These are phyloP conservation scores for Gloeophyllum trabeum DNA, from an alignment of 768 basidiomycete species.

Conservation along the genomic window DNA sequence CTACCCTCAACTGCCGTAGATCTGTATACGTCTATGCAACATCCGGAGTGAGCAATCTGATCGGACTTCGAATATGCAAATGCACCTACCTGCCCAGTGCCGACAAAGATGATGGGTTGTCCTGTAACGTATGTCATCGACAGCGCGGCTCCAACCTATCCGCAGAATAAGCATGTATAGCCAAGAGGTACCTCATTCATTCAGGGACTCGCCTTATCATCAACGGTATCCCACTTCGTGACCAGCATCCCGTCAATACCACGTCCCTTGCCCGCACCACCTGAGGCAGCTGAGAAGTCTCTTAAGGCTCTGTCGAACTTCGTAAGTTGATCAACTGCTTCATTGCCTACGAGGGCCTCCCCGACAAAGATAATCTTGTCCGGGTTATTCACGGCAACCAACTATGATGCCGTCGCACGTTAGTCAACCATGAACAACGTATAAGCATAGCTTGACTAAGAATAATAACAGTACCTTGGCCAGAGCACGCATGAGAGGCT, in stretches of 20 bases:
- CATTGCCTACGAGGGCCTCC: slow-evolving; percentile 96
- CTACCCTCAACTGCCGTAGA: slow-evolving; percentile 79
- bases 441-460: not conserved
- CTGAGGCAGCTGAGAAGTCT: slow-evolving; percentile 75
- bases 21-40: slow-evolving; percentile 84
- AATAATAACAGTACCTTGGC: slow-evolving; percentile 54
- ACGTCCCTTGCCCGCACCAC: slow-evolving; percentile 55
- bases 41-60: slow-evolving; percentile 2
- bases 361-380: slow-evolving; percentile 99
- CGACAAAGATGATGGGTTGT: slow-evolving; percentile 96
- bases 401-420: slow-evolving; percentile 26
- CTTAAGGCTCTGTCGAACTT: slow-evolving; percentile 93
- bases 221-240: slow-evolving; percentile 99
- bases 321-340: slow-evolving; percentile 94
- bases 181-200: slow-evolving; percentile 1
- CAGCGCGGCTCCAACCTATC: slow-evolving; percentile 90
- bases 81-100: slow-evolving; percentile 83
- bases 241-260: slow-evolving; percentile 98
- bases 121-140: slow-evolving; percentile 99
- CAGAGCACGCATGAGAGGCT: slow-evolving; percentile 97
- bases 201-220: slow-evolving; percentile 71
- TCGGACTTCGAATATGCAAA: slow-evolving; percentile 2
- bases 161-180: not conserved
- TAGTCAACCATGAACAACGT: not conserved
- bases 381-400: slow-evolving; percentile 87